Conservation (phyloP, 2,329 filamentous ascomycete genomes). For the Trichophyton simii region DNA sequence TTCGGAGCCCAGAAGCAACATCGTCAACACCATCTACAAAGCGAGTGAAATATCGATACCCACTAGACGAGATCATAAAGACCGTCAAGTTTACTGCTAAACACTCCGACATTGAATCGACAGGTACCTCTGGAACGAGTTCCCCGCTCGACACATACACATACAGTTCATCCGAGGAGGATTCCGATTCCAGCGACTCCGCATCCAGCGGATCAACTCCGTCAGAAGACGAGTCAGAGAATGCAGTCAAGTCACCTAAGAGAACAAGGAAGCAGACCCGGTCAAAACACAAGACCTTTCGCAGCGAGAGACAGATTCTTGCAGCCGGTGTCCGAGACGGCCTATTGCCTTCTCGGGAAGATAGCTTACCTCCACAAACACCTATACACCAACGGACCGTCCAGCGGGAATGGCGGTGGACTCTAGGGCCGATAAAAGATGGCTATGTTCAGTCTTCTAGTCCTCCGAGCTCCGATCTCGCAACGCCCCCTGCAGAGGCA, state of each 20-base stretch:
- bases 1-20: conserved; percentile 20
- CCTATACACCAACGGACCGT: conserved; percentile 44
- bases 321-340: conserved; percentile 30
- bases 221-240: conserved; percentile 23
- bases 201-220: conserved; percentile 20
- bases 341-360: conserved; percentile 22
- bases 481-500: background rate
- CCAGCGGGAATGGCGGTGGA: conserved; percentile 46
- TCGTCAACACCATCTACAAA: conserved; percentile 44
- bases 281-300: conserved; percentile 8
- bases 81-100: conserved; percentile 43
- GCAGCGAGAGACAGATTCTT: conserved; percentile 23
- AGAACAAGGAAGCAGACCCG: conserved; percentile 7
- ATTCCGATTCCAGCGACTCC: conserved; percentile 19
- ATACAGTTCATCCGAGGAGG: conserved; percentile 15
- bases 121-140: conserved; percentile 8
- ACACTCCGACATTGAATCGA: conserved; percentile 40
- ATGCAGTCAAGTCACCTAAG: conserved; percentile 6
- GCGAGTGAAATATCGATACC: conserved; percentile 43
- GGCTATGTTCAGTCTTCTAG: conserved; percentile 9
- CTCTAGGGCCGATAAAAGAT: conserved; percentile 35
- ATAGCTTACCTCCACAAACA: conserved; percentile 27
- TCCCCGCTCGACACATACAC: conserved; percentile 17
- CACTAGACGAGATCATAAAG: conserved; percentile 47
- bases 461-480: background rate